Base-by-base conservation (phyloP, 192 early-diverging fungal genomes). In the Coemansia sp. region DNA sequence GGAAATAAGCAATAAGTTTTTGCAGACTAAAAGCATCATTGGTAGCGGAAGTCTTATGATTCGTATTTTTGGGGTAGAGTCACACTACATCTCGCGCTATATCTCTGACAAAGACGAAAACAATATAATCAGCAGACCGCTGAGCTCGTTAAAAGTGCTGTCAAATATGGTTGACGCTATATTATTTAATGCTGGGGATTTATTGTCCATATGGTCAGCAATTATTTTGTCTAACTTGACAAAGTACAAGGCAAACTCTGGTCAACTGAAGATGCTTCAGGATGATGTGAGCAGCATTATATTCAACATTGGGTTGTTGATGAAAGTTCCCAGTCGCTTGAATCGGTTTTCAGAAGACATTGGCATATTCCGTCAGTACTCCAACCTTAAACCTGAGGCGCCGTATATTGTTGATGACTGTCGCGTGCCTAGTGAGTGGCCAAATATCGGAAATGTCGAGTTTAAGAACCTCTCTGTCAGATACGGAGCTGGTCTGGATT, bases 11-110 rank as follows among this genome's bases (percentile, higher is more conserved):
- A 39, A 71, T 6, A 69, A 12, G 8, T 38, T 66, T 43, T 66
- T 36, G 9, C 57, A 60, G 1, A 69, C 68, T 0, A 29, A 44
- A 13, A 52, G 68, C 44, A 73, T 76, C 8, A 72, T 81, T 34
- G 60, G 39, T 1, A 92, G 90, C 22, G 93, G 94, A 1, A 74
- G 89, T 20, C 80, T 85, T 1, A 87, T 87, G 44, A 88, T 95
- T 49, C 88, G 93, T 57, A 79, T 92, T 0, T 93, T 89, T 71
- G 73, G 78, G 18, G 86, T 75, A 3, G 85, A 87, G 41, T 20
- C 82, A 27, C 79, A 81, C 3, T 95, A 94, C 52, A 74, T 80
- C 39, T 49, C 64, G 0, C 62, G 78, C 11, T 90, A 92, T 60
- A 76, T 84, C 22, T 65, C 76, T 3, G 78, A 87, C 5, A 79